phyloP scores from a whole-genome alignment of 371 early-diverging fungal genomes.

The Mortierella sp. region DNA sequence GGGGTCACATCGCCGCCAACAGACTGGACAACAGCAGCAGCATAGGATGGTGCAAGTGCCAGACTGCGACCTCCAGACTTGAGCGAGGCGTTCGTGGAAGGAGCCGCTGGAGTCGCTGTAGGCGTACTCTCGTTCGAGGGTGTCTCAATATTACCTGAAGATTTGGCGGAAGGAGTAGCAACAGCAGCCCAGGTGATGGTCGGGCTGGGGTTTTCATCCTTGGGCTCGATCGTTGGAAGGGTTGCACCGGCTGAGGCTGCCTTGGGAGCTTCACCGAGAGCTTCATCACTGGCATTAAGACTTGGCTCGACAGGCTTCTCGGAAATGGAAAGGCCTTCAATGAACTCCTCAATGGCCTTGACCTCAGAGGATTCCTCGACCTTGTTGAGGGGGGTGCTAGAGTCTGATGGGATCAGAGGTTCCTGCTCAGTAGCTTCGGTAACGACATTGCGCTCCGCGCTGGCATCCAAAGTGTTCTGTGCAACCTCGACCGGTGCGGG shows the following conservation, averaged over 20 bases:
- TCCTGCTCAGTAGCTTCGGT: neutral
- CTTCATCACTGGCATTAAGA: neutral
- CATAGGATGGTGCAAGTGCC: conserved; percentile 21
- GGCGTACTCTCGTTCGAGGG: neutral
- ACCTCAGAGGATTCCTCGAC: neutral
- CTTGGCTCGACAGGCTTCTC: neutral
- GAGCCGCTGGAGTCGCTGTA: neutral
- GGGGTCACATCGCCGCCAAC: neutral
- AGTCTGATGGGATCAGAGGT: neutral
- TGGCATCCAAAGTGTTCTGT: neutral
- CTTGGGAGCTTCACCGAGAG: neutral
- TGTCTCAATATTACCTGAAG: neutral
- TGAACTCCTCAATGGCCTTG: neutral
- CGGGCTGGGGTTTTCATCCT: neutral
- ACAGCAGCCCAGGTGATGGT: conserved; percentile 14
- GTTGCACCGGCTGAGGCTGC: neutral
- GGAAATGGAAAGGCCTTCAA: conserved; percentile 8
- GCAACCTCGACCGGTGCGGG: conserved; percentile 4
- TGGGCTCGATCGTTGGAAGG: neutral
- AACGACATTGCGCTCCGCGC: neutral
- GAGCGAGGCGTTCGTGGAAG: neutral
- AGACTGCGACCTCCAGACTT: neutral
- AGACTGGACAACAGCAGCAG: conserved; percentile 21
- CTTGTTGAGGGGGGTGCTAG: neutral
- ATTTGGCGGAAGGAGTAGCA: neutral